Base-by-base conservation (phyloP, 2,329 filamentous ascomycete genomes). In the Ophiostoma quercus region DNA sequence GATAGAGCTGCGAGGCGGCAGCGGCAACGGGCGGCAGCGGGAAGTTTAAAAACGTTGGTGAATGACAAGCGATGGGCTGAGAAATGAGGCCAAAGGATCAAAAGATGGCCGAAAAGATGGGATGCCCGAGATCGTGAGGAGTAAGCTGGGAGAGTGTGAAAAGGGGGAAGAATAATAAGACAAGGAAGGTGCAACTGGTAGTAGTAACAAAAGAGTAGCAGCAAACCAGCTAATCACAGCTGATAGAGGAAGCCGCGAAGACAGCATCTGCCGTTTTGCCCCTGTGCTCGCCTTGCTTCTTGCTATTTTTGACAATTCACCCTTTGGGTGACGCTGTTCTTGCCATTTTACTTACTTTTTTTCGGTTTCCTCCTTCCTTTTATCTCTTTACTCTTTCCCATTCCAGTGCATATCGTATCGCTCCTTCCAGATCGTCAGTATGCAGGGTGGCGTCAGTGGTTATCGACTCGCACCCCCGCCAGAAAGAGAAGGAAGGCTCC, bases 401-500 rank as follows among this genome's bases (percentile, higher is more conserved):
- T 43, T 39, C 29, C n/a, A 41, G 65, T 32, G 7, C 19, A 5
- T 39, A 25, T 34, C 19, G 62, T 65, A 39, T 29, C 37, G 39
- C 39, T 47, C 65, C 65, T 66, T 9, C 39, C 39, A 41, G 4
- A 14, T 16, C n/a, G 47, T 43, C 25, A 29, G 14, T 22, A 43
- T 39, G 16, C 19, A 39, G 32, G n/a, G 62, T 65, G 32, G 62
- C 14, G 60, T 19, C 32, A 32, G 39, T 54, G 66, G 19, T 51
- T 22, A n/a, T 32, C 57, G 51, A 7, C 34, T 67, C 41, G 66
- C 57, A 37, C 22, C 41, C 41, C 57, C 57, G 60, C 57, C 57
- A 34, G 51, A 39, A 25, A 12, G 66, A 66, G 62, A 68, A 68
- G 67, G 62, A 68, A 68, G 34, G 47, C 47, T 43, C 41, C 66